phyloP scores from a whole-genome alignment of 805 yeast genomes.

The Metschnikowia chrysomelidarum region DNA sequence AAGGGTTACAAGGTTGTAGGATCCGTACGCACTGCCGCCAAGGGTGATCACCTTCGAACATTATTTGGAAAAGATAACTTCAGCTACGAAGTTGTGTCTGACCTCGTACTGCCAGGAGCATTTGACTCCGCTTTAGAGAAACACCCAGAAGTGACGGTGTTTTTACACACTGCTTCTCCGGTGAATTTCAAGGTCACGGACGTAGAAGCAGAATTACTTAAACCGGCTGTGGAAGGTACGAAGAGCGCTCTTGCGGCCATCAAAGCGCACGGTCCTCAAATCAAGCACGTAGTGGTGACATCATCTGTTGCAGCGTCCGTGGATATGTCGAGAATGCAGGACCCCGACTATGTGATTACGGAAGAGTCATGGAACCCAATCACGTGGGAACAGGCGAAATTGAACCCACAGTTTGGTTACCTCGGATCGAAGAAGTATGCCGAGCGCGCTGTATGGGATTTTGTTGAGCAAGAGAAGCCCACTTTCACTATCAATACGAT shows the following conservation, averaged over 20 bases:
- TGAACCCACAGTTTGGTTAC: constrained; percentile 3
- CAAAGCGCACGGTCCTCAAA: constrained; percentile 9
- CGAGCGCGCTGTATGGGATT: constrained; percentile 46
- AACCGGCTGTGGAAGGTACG: constrained; percentile 47
- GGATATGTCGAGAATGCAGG: constrained; percentile 6
- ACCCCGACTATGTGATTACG: constrained; percentile 13
- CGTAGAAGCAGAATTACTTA: constrained; percentile 49
- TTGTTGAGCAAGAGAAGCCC: constrained; percentile 38
- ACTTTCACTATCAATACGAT: constrained; percentile 39
- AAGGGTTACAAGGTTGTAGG: constrained; percentile 25
- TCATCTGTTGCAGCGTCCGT: constrained; percentile 11
- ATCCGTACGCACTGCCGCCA: constrained; percentile 22
- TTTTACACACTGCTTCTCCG: constrained; percentile 63
- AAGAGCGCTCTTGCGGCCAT: constrained; percentile 11
- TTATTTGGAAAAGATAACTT: constrained; percentile 33
- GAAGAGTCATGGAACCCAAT: constrained; percentile 48
- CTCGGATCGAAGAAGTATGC: constrained; percentile 11
- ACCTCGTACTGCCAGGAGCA: constrained; percentile 43
- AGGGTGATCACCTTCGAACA: constrained; percentile 20
- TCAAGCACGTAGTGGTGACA: constrained; percentile 13
- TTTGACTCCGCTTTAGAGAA: constrained; percentile 44
- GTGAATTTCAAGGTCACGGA: constrained; percentile 42
- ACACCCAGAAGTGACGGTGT: constrained; percentile 50
- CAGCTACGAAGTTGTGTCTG: constrained; percentile 46
- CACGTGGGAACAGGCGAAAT: constrained; percentile 41